Evolutionary conservation across 805 yeast genomes (phyloP), one percentile per base, ranked within the genome.

Genomic region (Isabelozyma rhagii): DNA sequence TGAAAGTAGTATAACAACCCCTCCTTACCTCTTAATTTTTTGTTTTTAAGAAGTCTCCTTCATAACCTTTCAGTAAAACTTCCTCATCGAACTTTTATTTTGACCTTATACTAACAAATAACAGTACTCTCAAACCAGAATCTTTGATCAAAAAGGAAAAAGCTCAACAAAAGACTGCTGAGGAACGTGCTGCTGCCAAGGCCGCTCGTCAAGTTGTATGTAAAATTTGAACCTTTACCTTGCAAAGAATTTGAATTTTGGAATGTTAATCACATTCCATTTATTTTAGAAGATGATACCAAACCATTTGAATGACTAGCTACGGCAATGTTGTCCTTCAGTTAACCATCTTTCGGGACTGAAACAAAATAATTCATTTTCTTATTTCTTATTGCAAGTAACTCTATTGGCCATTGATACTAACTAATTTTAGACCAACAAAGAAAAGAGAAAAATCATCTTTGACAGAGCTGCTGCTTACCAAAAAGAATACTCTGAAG

Each of bases 381-480:
- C 36, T 31, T 39, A 11, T 39, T 39, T 39, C 25, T 21, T 21
- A 21, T 39, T 39, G 41, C 34, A 38, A 27, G 21, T 38, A 25
- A 45, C 36, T 40, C 29, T 17, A 45, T 8, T 14, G 28, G 45
- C 43, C 17, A 28, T 42, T 25, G 14, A 44, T 72, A 70, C 75
- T 71, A 71, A 73, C 77, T 52, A 47, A 17, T 44, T 55, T 49
- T 56, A 74, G 79, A 66, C 75, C 54, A 62, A 59, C 69, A 62
- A 72, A 67, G 78, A 72, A 67, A 74, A 73, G 68, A 71, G 88
- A 80, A 77, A 84, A 71, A 85, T 83, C 67, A 82, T 87, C 78
- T 87, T 85, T 77, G 87, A 89, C 76, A 89, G 97, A 85, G 90
- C 96, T 71, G 96, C 94, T 81, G 90, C 91, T 80, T 91, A 92